Conservation (phyloP, 2,329 filamentous ascomycete species). For the Orbilia ellipsospora region DNA sequence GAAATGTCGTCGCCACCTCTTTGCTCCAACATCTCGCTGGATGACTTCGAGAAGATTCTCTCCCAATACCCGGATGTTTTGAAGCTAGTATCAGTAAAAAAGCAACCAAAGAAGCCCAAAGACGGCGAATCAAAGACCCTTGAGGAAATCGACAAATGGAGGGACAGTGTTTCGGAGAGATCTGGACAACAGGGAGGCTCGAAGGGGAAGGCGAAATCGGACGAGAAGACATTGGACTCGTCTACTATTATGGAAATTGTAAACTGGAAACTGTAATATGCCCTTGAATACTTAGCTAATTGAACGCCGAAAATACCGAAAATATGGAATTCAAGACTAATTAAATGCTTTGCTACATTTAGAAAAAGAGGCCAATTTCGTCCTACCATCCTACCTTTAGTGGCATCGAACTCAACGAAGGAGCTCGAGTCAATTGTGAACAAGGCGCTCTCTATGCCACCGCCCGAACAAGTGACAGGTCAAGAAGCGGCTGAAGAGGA, state of each 20-base stretch:
- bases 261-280: constrained; percentile 41
- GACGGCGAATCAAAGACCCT: constrained; percentile 25
- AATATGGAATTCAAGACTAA: not conserved
- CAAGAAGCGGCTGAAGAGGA: constrained; percentile 67
- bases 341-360: constrained; percentile 4
- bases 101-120: constrained; percentile 38
- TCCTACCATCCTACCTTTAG: constrained; percentile 64
- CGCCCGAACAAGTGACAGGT: constrained; percentile 59
- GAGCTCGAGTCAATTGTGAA: constrained; percentile 66
- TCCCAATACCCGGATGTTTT: constrained; percentile 39
- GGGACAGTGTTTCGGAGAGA: constrained; percentile 22
- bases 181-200: not conserved
- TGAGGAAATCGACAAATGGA: constrained; percentile 43
- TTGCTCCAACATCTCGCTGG: constrained; percentile 21
- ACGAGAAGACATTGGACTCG: constrained; percentile 14
- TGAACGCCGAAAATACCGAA: too few species aligned
- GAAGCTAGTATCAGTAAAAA: constrained; percentile 34
- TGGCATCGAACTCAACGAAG: constrained; percentile 69
- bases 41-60: constrained; percentile 24
- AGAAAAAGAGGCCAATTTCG: constrained; percentile 68
- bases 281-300: too few species aligned
- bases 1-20: constrained; percentile 4
- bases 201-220: not conserved
- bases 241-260: constrained; percentile 39
- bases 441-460: constrained; percentile 34